phyloP scores from a whole-genome alignment of 1,139 yeast genomes.

The Meyerozyma athensensis region DNA sequence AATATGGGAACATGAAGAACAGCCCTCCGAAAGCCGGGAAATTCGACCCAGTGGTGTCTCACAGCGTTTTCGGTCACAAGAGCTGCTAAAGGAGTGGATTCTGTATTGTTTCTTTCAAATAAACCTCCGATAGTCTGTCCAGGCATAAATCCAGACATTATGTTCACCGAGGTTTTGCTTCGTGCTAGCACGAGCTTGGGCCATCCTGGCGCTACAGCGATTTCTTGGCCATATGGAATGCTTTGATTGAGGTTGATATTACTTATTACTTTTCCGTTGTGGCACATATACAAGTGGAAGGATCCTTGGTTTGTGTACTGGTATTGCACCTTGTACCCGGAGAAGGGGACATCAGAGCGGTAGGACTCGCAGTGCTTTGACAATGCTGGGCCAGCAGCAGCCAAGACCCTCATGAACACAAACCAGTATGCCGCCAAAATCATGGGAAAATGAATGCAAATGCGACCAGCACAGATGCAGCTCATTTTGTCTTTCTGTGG shows the following conservation, averaged over 20 bases:
- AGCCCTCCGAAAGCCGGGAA: slow-evolving; percentile 11
- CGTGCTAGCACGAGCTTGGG: slow-evolving; percentile 16
- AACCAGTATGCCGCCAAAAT: background rate
- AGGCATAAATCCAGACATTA: slow-evolving; percentile 24
- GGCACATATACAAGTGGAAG: slow-evolving; percentile 8
- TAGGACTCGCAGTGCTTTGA: background rate
- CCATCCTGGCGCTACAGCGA: background rate
- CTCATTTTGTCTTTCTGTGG: background rate
- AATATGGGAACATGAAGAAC: slow-evolving; percentile 28
- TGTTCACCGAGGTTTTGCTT: slow-evolving; percentile 19
- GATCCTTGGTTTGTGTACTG: slow-evolving; percentile 14
- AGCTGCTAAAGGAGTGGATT: slow-evolving; percentile 15
- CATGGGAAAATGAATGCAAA: background rate
- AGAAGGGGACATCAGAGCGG: slow-evolving; percentile 18
- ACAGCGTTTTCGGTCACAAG: slow-evolving; percentile 25
- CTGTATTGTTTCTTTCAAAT: slow-evolving; percentile 9
- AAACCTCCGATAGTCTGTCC: slow-evolving; percentile 24
- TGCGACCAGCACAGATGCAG: slow-evolving; percentile 2
- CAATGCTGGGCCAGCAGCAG: background rate
- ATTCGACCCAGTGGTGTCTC: slow-evolving; percentile 25
- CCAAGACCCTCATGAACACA: background rate
- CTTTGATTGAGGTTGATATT: slow-evolving; percentile 5
- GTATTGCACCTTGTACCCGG: slow-evolving; percentile 31
- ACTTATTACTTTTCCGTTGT: background rate
- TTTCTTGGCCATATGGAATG: slow-evolving; percentile 2